Evolutionary conservation across 306 rosid species (phyloP), one percentile per base, ranked within the genome.

Genomic region (Vicia sativa): DNA sequence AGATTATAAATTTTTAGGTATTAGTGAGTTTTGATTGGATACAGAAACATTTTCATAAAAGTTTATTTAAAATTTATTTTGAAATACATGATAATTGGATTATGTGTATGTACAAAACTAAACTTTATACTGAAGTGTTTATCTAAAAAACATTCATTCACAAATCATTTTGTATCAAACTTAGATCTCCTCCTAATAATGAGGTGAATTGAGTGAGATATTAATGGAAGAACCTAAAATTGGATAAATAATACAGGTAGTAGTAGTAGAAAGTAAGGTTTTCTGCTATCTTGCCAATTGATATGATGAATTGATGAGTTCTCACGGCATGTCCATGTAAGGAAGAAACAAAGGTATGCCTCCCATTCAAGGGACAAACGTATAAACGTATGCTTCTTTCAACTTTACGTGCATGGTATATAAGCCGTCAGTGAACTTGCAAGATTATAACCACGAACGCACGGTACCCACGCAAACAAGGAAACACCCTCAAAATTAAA

Each of bases 321-420:
- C 42, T 68, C 66, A 31, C 45, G 50, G 78, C 18, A 78, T 81
- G 86, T 86, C 83, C 95, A 93, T 90, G 91, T 75, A 90, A 90
- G 98, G 89, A 87, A 89, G 23, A 77, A 70, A 67, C 78, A 18
- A 71, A 83, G 82, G 88, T 79, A 79, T 93, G 98, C 98, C 78
- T 80, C 98, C 98, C 66, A 71, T 72, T 75, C 7, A 7, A 18
- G 87, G 79, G 96, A 93, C 96, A 93, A 56, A 39, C 72, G 37
- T 31, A 31, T 31, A 6, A 31, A 31, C 9, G 2, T 65, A 75
- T 72, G 74, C 65, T 31, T 66, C 45, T 68, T 72, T 67, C 61
- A 68, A 79, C 96, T 93, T 93, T 90, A 83, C 97, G 97, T 93
- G 96, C 86, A 86, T 88, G 90, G 81, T 73, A 88, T 34, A 34